Evolutionary conservation across 768 basidiomycete species (phyloP).

Genomic region (Suillus paluster): DNA sequence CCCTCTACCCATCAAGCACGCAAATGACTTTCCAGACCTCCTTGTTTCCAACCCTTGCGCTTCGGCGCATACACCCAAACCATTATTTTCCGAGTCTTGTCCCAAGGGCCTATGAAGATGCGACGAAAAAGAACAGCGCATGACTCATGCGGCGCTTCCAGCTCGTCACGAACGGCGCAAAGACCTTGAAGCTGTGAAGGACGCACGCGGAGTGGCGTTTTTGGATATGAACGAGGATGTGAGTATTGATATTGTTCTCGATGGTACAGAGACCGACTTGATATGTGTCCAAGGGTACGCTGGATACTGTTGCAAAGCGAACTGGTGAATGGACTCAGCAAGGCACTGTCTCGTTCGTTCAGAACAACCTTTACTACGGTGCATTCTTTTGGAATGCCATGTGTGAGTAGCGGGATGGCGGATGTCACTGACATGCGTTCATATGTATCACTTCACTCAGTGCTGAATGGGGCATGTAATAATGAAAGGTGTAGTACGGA

Average conservation of each 20-base stretch:
- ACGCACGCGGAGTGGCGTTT: slow-evolving; percentile 80
- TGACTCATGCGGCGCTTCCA: slow-evolving; percentile 74
- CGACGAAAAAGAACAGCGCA: slow-evolving; percentile 48
- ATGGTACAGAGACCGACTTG: neutral
- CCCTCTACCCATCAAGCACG: slow-evolving; percentile 79
- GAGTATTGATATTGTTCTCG: slow-evolving; percentile 34
- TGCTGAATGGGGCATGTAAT: slow-evolving; percentile 91
- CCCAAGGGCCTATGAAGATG: slow-evolving; percentile 61
- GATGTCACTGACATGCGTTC: neutral
- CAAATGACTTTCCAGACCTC: slow-evolving; percentile 92
- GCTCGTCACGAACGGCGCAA: slow-evolving; percentile 58
- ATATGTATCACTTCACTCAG: slow-evolving; percentile 49
- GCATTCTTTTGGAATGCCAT: slow-evolving; percentile 98
- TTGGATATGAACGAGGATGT: slow-evolving; percentile 97
- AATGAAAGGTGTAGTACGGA: slow-evolving; percentile 79
- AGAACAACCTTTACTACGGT: slow-evolving; percentile 98
- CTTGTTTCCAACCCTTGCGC: slow-evolving; percentile 49
- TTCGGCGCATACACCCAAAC: slow-evolving; percentile 55
- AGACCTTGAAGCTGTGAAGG: slow-evolving; percentile 67
- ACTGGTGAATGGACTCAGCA: slow-evolving; percentile 66
- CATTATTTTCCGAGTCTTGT: slow-evolving; percentile 71
- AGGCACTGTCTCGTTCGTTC: slow-evolving; percentile 77
- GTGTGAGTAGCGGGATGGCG: slow-evolving; percentile 50
- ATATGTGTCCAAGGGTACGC: slow-evolving; percentile 62
- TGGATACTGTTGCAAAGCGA: slow-evolving; percentile 92